Base-by-base conservation (phyloP, 257 asterid species). In the Lithospermum erythrorhizon region DNA sequence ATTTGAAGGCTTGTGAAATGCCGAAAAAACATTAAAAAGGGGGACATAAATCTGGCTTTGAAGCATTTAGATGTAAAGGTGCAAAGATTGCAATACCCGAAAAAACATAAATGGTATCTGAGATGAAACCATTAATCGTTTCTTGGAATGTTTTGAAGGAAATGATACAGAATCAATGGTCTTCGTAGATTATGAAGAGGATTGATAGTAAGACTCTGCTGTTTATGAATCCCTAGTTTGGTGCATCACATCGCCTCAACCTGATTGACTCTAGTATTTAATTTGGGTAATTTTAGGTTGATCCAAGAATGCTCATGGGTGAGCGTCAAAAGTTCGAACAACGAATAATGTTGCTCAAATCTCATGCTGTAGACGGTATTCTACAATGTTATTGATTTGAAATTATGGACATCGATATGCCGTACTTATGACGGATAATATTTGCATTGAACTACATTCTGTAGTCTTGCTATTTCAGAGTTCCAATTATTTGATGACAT, bases 121-220 rank as follows among this genome's bases (percentile, higher is more conserved):
- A 10, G 77, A 72, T 59, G 87, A 86, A 65, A 73, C 90, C 7
- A 32, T 82, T 45, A 66, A 82, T 69, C 55, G 70, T 27, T 81
- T 89, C 62, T 64, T 77, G 16, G 55, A 71, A 51, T 79, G 77
- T 65, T 82, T 82, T 57, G 79, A 76, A 72, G 73, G 69, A 27
- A 54, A 68, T 25, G 95, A 86, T 62, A 54, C 51, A 61, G 58
- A 71, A 78, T 49, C 70, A 45, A 73, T 68, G 75, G 77, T 54
- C 79, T 89, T 86, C 63, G 23, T 64, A n/a, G 69, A 78, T 58
- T 75, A 71, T 88, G 90, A 83, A 80, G 85, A 77, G 67, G 79
- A 64, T 75, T 58, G 67, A 67, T 51, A 83, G 78, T 11, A 56
- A 6, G 75, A 73, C 37, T 65, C 80, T 13, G 54, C 65, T 0